Evolutionary conservation across 306 rosid species (phyloP).

Genomic region (Quercus agrifolia): DNA sequence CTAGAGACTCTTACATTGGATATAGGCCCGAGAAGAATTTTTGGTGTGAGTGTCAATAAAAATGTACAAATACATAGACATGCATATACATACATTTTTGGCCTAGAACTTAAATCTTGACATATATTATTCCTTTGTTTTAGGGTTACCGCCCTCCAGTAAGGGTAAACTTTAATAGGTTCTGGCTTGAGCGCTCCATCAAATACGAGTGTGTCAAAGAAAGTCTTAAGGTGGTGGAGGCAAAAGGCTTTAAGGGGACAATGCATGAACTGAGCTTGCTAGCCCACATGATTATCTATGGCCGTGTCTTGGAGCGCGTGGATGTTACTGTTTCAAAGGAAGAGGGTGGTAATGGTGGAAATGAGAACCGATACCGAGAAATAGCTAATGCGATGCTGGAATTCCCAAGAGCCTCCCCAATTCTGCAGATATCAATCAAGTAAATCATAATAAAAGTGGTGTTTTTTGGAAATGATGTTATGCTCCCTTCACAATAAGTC

Average conservation of each 20-base stretch:
- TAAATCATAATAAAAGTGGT: neutral
- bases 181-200: neutral
- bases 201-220: neutral
- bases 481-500: too few relatives aligned
- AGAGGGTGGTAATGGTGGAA: neutral
- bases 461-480: too few relatives aligned
- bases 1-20: slow-evolving; percentile 40
- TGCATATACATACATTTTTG: neutral
- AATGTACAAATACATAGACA: neutral
- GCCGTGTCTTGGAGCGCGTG: slow-evolving; percentile 1
- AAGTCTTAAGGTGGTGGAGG: slow-evolving; percentile 16
- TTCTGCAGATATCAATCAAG: slow-evolving; percentile 9
- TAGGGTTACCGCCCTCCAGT: slow-evolving; percentile 34
- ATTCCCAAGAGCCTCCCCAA: neutral
- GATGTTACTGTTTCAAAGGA: neutral
- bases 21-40: neutral
- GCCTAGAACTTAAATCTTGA: neutral
- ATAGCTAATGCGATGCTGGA: neutral
- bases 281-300: slow-evolving; percentile 1
- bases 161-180: neutral
- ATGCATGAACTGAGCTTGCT: slow-evolving; percentile 14
- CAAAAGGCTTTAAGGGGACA: slow-evolving; percentile 21
- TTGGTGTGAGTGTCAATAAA: slow-evolving; percentile 21
- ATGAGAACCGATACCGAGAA: neutral
- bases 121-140: neutral